Evolutionary conservation across 2,329 filamentous ascomycete genomes (phyloP).

Genomic region (Aspergillus hiratsukae): DNA sequence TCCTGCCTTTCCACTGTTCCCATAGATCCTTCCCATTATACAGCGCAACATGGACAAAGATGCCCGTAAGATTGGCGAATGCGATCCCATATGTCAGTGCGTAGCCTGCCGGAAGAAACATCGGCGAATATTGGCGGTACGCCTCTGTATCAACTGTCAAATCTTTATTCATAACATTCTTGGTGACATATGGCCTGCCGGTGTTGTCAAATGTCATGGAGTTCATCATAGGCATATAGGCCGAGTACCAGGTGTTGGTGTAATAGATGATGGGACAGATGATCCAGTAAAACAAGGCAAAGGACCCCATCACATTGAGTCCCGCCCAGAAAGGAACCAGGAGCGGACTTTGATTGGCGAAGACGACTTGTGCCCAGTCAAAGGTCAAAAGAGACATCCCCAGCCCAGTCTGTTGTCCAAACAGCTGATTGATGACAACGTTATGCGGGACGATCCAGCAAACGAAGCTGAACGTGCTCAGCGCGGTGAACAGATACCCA

Average conservation of each 20-base stretch:
- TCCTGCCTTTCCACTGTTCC: conserved; percentile 30
- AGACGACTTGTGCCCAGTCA: conserved; percentile 70
- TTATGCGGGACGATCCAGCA: conserved; percentile 69
- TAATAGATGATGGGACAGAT: conserved; percentile 43
- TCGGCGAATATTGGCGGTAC: conserved; percentile 61
- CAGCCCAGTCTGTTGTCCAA: conserved; percentile 64
- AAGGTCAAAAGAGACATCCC: conserved; percentile 68
- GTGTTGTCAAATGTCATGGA: conserved; percentile 62
- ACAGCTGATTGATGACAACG: conserved; percentile 66
- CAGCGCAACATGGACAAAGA: conserved; percentile 36
- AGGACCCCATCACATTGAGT: conserved; percentile 42
- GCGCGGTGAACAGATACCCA: conserved; percentile 63
- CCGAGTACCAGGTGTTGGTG: conserved; percentile 54
- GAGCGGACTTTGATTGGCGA: conserved; percentile 63
- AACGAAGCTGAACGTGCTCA: conserved; percentile 66
- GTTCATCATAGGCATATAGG: conserved; percentile 60
- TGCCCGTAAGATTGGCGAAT: conserved; percentile 63
- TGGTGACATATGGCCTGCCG: conserved; percentile 56
- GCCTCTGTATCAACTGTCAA: conserved; percentile 55
- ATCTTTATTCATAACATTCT: conserved; percentile 54
- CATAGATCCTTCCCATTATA: conserved; percentile 37
- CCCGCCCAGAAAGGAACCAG: conserved; percentile 56
- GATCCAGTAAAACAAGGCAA: conserved; percentile 42
- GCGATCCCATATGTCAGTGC: conserved; percentile 55
- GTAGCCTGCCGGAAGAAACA: conserved; percentile 61